Base-by-base conservation (phyloP, 352 stramenopile genomes). In the Globisporangium cylindrosporum region DNA sequence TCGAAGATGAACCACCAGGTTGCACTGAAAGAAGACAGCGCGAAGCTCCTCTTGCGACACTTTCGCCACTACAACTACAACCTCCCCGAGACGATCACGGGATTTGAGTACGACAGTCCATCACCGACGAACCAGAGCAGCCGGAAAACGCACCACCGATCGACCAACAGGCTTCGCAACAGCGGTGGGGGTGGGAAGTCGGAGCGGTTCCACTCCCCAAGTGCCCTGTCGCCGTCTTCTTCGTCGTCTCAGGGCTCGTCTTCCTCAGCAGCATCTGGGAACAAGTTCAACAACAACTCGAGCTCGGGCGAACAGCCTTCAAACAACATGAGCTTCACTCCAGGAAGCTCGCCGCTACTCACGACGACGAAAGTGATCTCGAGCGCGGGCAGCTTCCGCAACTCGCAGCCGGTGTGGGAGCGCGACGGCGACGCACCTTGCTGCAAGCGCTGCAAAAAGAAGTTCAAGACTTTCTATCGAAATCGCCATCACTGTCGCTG, bases 361-460 rank as follows among this genome's bases (percentile, higher is more conserved):
- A 89, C 82, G 29, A 84, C 74, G 0, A 84, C 82, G 55, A 84
- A 92, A 46, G 81, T 92, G 32, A 87, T 94, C 14, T 84, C 86
- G 3, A 75, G 64, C 38, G 70, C 79, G 25, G 72, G 71, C 2
- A 89, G 77, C 55, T 92, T 90, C 61, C 75, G 86, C 1, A 93
- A 86, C 53, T 81, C 86, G 6, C 88, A 95, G 74, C 88, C 88
- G 10, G 79, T 95, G 32, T 95, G 88, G 88, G 88, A 95, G 59
- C 82, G 82, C 34, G 86, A 95, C 58, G 85, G 84, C 58, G 88
- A 95, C 55, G 88, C 88, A 4, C 75, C 88, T 6, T 94, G 86
- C 71, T 95, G 88, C 73, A 94, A 95, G 72, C 84, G 85, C 3
- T 95, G 88, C 78, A 95, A 95, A 70, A 95, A 95, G 70, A 94